Evolutionary conservation across 1,139 yeast species (phyloP).

Genomic region (Candida freyschussii): DNA sequence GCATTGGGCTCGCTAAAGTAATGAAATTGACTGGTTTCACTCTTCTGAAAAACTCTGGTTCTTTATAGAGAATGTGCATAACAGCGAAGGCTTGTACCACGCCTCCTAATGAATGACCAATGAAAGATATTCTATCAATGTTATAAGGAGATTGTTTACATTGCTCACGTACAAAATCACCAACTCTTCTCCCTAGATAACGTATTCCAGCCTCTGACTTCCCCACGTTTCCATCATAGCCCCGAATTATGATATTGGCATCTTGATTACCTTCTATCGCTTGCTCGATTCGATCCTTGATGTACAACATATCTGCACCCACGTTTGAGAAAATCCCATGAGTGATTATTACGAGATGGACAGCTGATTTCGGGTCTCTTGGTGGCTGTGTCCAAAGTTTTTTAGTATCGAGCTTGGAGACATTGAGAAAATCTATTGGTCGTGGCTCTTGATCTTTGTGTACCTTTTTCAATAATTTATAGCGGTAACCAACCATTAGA

Average conservation of each 20-base stretch:
- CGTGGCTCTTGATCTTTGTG: neutral
- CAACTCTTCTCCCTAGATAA: constrained; percentile 56
- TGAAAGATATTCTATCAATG: constrained; percentile 50
- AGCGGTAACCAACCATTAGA: constrained; percentile 27
- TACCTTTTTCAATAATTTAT: constrained; percentile 14
- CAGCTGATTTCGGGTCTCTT: constrained; percentile 37
- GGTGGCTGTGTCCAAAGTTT: constrained; percentile 51
- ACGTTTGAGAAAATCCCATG: constrained; percentile 67
- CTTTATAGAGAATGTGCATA: constrained; percentile 43
- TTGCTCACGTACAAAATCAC: constrained; percentile 48
- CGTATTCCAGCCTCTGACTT: constrained; percentile 60
- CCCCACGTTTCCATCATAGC: constrained; percentile 54
- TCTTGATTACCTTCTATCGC: constrained; percentile 23
- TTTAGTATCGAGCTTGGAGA: constrained; percentile 28
- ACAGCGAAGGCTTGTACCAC: constrained; percentile 60
- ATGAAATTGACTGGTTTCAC: constrained; percentile 53
- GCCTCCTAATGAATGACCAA: constrained; percentile 65
- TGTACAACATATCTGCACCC: constrained; percentile 57
- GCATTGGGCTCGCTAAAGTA: constrained; percentile 55
- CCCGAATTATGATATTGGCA: constrained; percentile 49
- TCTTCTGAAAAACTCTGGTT: constrained; percentile 49
- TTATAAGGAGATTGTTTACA: constrained; percentile 35
- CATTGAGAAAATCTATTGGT: neutral
- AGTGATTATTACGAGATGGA: constrained; percentile 55
- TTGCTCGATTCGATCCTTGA: constrained; percentile 52